Conservation (phyloP, 2,329 filamentous ascomycete species). For the Colletotrichum lini region DNA sequence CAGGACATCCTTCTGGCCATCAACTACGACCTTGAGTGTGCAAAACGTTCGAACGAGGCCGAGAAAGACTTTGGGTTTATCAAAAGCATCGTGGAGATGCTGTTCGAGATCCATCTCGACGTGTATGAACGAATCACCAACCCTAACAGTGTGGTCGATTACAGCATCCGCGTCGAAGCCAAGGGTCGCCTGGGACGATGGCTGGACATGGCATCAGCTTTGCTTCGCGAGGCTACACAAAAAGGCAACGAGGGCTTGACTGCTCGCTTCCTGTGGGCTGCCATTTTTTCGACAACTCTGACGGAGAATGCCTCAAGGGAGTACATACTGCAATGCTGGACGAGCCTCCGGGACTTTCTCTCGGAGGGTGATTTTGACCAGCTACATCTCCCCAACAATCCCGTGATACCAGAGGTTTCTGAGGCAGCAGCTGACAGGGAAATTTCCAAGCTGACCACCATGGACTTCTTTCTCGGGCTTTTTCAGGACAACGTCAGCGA, state of each 20-base stretch:
- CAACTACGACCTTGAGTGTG: conserved; percentile 56
- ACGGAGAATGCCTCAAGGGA: conserved; percentile 68
- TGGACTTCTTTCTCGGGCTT: conserved; percentile 94
- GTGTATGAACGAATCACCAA: conserved; percentile 72
- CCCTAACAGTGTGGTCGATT: conserved; percentile 68
- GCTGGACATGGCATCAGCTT: conserved; percentile 64
- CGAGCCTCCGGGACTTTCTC: conserved; percentile 68
- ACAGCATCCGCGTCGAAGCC: conserved; percentile 63
- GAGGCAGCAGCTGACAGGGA: conserved; percentile 88
- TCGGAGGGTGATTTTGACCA: conserved; percentile 56
- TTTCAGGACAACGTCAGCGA: conserved; percentile 88
- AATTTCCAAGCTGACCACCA: conserved; percentile 91
- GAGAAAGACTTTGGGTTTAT: conserved; percentile 24
- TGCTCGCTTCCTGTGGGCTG: conserved; percentile 71
- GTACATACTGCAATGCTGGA: conserved; percentile 71
- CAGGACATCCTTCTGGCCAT: conserved; percentile 65
- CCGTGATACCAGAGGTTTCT: conserved; percentile 90
- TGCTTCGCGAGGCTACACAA: conserved; percentile 55
- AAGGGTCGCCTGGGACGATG: conserved; percentile 66
- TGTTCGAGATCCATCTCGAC: conserved; percentile 74
- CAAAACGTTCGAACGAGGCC: not conserved
- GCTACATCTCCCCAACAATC: conserved; percentile 84
- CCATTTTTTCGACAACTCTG: conserved; percentile 67
- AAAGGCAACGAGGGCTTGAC: conserved; percentile 57
- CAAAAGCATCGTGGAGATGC: conserved; percentile 65